Evolutionary conservation across 176 grass and related monocot species (phyloP), one percentile per base, ranked within the genome.

Genomic region (Miscanthus lutarioriparius): DNA sequence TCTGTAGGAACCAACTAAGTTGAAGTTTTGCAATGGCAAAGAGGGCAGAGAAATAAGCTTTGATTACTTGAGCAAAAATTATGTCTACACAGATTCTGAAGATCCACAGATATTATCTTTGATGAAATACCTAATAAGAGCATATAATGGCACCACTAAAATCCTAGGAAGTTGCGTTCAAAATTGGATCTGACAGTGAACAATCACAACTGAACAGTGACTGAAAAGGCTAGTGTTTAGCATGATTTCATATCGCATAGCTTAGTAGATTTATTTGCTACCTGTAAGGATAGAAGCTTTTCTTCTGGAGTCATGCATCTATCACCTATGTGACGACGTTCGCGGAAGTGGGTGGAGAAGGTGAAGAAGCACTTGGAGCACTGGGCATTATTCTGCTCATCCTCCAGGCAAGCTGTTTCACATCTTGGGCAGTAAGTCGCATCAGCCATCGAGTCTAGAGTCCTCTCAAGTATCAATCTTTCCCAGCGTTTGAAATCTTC

Each of bases 361-460:
- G 85, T 82, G 58, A 89, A 89, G 71, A 82, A 76, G 79, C 91
- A 92, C 41, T 89, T 87, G 78, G 81, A 71, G 45, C 84, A 92
- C 25, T 79, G 81, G 36, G 84, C 81, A 44, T 85, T 79, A 45
- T 84, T 82, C 12, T 90, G 72, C 64, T 81, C 72, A 73, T 92
- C 91, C 87, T 74, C 20, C 81, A 89, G 80, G 72, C 87, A 92
- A 78, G 48, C 84, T 69, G 77, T 87, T 77, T 67, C 76, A 59
- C 91, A 92, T 87, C 91, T 84, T 76, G 91, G 91, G 72, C 87
- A 92, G 56, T 92, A 92, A 3, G 70, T 73, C 19, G 89, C 77
- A 81, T 92, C 87, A 36, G 39, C 27, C 87, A 92, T 92, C 20
- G 91, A 81, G 48, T 92, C 87, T 53, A 92, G 81, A 80, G 90